These are phyloP conservation scores for Fusarium odoratissimum DNA, from an alignment of 2,329 filamentous ascomycete species.

Conservation along the genomic window DNA sequence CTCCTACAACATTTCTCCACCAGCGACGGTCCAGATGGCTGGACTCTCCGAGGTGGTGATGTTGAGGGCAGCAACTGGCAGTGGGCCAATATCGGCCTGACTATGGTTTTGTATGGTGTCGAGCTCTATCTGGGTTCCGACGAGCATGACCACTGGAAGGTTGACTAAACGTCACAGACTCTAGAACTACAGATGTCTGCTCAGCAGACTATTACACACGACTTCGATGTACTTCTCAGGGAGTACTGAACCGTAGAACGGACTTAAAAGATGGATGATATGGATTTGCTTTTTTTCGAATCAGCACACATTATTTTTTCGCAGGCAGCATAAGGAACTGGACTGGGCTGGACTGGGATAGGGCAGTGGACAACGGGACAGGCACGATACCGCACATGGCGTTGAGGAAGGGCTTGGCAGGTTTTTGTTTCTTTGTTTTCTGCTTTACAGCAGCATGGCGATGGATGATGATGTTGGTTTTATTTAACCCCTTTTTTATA, in stretches of 20 bases:
- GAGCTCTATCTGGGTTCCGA: slow-evolving; percentile 89
- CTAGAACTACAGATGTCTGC: background rate
- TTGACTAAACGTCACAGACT: slow-evolving; percentile 69
- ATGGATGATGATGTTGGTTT: slow-evolving; percentile 46
- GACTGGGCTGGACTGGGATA: slow-evolving; percentile 37
- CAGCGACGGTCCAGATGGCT: slow-evolving; percentile 76
- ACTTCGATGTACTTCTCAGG: slow-evolving; percentile 12
- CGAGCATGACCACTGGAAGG: slow-evolving; percentile 95
- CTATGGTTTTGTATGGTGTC: slow-evolving; percentile 89
- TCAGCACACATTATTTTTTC: slow-evolving; percentile 31
- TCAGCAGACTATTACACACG: slow-evolving; percentile 17
- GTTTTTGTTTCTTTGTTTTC: slow-evolving; percentile 39
- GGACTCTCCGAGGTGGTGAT: slow-evolving; percentile 86
- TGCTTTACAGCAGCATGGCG: slow-evolving; percentile 48
- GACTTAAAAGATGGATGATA: slow-evolving; percentile 21
- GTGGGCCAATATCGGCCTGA: slow-evolving; percentile 91
- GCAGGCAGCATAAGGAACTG: slow-evolving; percentile 39
- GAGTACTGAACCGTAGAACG: slow-evolving; percentile 1
- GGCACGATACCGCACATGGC: slow-evolving; percentile 44
- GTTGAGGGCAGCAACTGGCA: slow-evolving; percentile 86
- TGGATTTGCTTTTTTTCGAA: slow-evolving; percentile 6
- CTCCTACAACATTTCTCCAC: slow-evolving; percentile 95
- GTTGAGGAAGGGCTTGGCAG: slow-evolving; percentile 47
- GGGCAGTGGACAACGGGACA: slow-evolving; percentile 33
- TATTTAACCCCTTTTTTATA: slow-evolving; percentile 25